phyloP scores from a whole-genome alignment of 768 basidiomycete genomes.

The Tephrocybe sp. region DNA sequence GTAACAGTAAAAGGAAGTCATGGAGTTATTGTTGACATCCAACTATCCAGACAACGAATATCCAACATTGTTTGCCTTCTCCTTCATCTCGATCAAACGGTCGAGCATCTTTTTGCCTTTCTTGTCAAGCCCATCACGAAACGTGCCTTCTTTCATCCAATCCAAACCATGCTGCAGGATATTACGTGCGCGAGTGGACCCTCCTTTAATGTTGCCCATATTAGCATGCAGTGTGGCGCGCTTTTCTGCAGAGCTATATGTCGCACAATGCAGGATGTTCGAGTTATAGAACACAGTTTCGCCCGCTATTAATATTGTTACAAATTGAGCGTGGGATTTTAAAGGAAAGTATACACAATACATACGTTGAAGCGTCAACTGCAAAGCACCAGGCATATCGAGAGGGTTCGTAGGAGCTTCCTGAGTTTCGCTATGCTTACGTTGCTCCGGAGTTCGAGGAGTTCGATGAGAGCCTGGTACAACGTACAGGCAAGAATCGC shows the following conservation, averaged over 20 bases:
- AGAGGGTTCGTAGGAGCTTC: constrained; percentile 55
- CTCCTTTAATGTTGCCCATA: constrained; percentile 62
- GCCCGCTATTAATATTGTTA: constrained; percentile 42
- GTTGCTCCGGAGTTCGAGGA: constrained; percentile 56
- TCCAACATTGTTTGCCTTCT: constrained; percentile 38
- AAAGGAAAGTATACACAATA: neutral
- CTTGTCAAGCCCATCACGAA: constrained; percentile 42
- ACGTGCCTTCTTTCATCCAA: constrained; percentile 62
- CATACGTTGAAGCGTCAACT: constrained; percentile 52
- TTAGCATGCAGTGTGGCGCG: constrained; percentile 71
- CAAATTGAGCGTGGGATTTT: neutral
- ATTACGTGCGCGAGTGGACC: constrained; percentile 62
- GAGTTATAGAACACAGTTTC: constrained; percentile 80
- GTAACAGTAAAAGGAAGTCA: no score
- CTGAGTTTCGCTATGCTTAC: constrained; percentile 46
- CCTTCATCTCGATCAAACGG: constrained; percentile 53
- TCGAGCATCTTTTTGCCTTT: constrained; percentile 54
- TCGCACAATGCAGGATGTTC: constrained; percentile 75
- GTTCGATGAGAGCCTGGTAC: constrained; percentile 66
- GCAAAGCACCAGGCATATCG: constrained; percentile 68
- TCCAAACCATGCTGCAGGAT: constrained; percentile 70
- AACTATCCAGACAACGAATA: constrained; percentile 42
- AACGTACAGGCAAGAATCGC: constrained; percentile 66
- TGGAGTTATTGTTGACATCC: no score
- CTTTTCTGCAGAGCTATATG: constrained; percentile 45